Percentiles rank a stretch among this genome's conserved stretches.
Conservation (phyloP, 345 rosid genomes). For the Erucastrum elatum region DNA sequence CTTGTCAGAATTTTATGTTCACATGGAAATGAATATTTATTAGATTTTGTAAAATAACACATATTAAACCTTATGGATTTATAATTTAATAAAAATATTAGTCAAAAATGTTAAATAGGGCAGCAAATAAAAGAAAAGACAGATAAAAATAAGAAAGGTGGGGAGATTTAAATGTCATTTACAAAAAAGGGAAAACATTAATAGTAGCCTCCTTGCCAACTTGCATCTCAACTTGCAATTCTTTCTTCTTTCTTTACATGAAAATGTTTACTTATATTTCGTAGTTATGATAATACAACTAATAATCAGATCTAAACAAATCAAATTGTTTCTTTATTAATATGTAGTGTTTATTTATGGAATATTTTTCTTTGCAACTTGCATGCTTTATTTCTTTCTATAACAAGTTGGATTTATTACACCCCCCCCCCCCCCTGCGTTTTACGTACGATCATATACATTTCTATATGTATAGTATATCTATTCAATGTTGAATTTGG, state of each 20-base stretch:
- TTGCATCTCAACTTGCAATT: slow-evolving; percentile 57
- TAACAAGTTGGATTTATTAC: slow-evolving; percentile 44
- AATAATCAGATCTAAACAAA: slow-evolving; percentile 13
- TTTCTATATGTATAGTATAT: not conserved
- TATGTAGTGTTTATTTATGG: slow-evolving; percentile 2
- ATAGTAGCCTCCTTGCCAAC: slow-evolving; percentile 44
- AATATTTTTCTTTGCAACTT: slow-evolving; percentile 35
- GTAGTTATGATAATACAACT: slow-evolving; percentile 18
- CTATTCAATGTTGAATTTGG: slow-evolving; percentile 19
- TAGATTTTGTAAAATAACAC: not conserved
- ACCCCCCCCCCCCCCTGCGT: slow-evolving; percentile 41
- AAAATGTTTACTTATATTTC: slow-evolving; percentile 32
- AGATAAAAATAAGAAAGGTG: slow-evolving; percentile 7
- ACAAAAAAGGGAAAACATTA: slow-evolving; percentile 37
- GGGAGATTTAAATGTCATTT: slow-evolving; percentile 35
- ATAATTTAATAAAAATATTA: not conserved
- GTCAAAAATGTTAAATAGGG: not conserved
- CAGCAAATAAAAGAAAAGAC: not conserved
- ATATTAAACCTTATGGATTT: not conserved
- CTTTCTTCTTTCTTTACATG: slow-evolving; percentile 36
- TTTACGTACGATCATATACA: slow-evolving; percentile 34
- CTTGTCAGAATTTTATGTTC: slow-evolving; percentile 21
- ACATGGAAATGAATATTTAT: slow-evolving; percentile 3
- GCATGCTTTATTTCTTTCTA: slow-evolving; percentile 37
- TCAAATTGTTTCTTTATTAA: slow-evolving; percentile 12